Base-by-base conservation (phyloP, 257 asterid genomes). In the Galeopsis tetrahit region DNA sequence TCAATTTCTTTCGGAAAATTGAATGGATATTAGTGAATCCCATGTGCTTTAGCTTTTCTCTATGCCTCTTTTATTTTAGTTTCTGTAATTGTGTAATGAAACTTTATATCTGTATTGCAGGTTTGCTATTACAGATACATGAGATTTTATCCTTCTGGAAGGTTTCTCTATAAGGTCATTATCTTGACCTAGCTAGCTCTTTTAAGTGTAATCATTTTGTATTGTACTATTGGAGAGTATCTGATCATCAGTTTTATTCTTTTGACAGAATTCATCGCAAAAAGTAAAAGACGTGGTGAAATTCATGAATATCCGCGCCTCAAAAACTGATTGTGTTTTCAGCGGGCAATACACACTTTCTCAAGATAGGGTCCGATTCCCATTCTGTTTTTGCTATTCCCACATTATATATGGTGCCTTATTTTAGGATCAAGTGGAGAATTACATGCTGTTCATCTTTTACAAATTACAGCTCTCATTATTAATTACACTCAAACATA, bases 101-200 rank as follows among this genome's bases (percentile, higher is more conserved):
- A 10, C 39, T 40, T 55, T 31, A 34, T 9, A n/a, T 74, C 69
- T 76, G 65, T 66, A 67, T 77, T 69, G 75, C 91, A 94, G 99
- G 99, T 94, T 52, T 92, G 98, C 85, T 94, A 94, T 82, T 94
- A 52, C 84, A 95, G 98, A 62, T 94, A 94, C 86, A 38, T 94
- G 86, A 82, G 97, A 76, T 91, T 94, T 84, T 94, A 89, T 85
- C 89, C 96, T 68, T 92, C 98, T 69, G 99, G 99, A 65, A 91
- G 93, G 80, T 94, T 94, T 75, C 89, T 91, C 39, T 92, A 94
- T 69, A 90, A 94, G 98, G 99, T 94, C 71, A 13, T 71, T 35
- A 35, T 71, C 48, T 35, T 68, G 52, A 17, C 17, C 75, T 64
- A 0, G 36, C 67, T 58, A 56, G 36, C 67, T 58, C 57, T 44